phyloP scores from a whole-genome alignment of 2,329 filamentous ascomycete species.

The Fusarium subtropicale region DNA sequence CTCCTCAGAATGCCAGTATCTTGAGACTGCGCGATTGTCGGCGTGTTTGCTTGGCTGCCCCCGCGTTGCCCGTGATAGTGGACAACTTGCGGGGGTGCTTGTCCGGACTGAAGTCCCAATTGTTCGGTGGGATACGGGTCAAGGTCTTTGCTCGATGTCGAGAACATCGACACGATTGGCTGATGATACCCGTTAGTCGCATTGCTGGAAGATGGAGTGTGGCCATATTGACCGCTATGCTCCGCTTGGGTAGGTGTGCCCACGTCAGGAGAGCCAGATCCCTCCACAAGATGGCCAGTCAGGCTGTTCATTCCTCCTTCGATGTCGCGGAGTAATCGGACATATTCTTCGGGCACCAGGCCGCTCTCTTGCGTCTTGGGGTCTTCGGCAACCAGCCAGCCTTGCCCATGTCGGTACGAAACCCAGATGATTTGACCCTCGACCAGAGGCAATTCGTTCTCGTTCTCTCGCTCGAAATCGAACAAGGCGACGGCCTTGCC shows the following conservation, averaged over 20 bases:
- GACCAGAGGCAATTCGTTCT: constrained; percentile 91
- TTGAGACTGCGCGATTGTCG: constrained; percentile 65
- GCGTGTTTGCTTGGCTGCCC: constrained; percentile 75
- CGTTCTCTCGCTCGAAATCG: constrained; percentile 94
- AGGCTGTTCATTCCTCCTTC: constrained; percentile 87
- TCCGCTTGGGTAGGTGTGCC: constrained; percentile 73
- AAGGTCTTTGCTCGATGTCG: constrained; percentile 76
- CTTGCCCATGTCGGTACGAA: constrained; percentile 94
- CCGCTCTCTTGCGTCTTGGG: constrained; percentile 94
- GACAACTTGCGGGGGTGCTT: constrained; percentile 72
- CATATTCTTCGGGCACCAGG: constrained; percentile 95
- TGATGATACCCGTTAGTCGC: constrained; percentile 74
- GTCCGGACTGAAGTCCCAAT: constrained; percentile 70
- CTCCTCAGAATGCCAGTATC: constrained; percentile 61
- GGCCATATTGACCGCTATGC: constrained; percentile 60
- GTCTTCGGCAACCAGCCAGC: constrained; percentile 97
- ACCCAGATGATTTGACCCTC: constrained; percentile 98
- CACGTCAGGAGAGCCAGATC: constrained; percentile 63
- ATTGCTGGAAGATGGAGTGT: constrained; percentile 60
- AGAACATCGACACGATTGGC: constrained; percentile 75
- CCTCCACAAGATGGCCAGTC: constrained; percentile 69
- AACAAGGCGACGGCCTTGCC: constrained; percentile 96
- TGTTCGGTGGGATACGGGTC: constrained; percentile 75
- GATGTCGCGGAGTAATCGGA: constrained; percentile 90
- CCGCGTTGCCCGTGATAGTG: constrained; percentile 76